These are phyloP conservation scores for Monosporascus sp. DNA, from an alignment of 2,329 filamentous ascomycete genomes.

Conservation along the genomic window DNA sequence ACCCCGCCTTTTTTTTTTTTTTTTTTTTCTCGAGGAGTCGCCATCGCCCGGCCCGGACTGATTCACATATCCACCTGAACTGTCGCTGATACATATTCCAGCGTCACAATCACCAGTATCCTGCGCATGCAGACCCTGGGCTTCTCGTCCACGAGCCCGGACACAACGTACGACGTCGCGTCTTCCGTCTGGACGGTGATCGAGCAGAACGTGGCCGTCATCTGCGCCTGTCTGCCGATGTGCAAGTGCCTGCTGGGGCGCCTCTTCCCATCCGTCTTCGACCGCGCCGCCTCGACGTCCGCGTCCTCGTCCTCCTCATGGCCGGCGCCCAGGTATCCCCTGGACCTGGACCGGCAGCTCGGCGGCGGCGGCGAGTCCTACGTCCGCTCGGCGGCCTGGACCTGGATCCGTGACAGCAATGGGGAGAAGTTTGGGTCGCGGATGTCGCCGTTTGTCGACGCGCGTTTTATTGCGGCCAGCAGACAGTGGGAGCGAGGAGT, in stretches of 20 bases:
- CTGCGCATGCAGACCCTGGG: slow-evolving; percentile 35
- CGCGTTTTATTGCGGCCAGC: slow-evolving; percentile 11
- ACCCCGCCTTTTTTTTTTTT: too few species aligned
- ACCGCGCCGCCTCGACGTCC: not conserved
- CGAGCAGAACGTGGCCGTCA: slow-evolving; percentile 34
- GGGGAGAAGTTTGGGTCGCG: slow-evolving; percentile 21
- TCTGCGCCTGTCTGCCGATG: slow-evolving; percentile 35
- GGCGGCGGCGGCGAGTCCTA: too few species aligned
- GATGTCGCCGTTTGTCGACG: slow-evolving; percentile 20
- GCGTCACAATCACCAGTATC: slow-evolving; percentile 36
- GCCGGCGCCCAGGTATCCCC: too few species aligned
- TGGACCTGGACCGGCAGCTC: too few species aligned
- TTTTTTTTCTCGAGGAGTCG: too few species aligned
- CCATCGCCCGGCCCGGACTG: too few species aligned
- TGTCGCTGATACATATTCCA: not conserved
- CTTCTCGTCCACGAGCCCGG: slow-evolving; percentile 32
- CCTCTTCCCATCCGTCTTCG: slow-evolving; percentile 30
- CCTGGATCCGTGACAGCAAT: slow-evolving; percentile 25
- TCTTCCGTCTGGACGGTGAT: slow-evolving; percentile 36
- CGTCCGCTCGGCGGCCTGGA: slow-evolving; percentile 16
- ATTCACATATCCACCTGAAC: too few species aligned
- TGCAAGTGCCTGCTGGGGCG: slow-evolving; percentile 33
- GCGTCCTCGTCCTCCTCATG: too few species aligned
- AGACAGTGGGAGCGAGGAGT: slow-evolving; percentile 29
- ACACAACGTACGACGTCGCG: slow-evolving; percentile 28